A percentile compares a stretch with the other conserved stretches of the same genome.
Conservation (phyloP, 306 rosid species). For the Ormosia emarginata region DNA sequence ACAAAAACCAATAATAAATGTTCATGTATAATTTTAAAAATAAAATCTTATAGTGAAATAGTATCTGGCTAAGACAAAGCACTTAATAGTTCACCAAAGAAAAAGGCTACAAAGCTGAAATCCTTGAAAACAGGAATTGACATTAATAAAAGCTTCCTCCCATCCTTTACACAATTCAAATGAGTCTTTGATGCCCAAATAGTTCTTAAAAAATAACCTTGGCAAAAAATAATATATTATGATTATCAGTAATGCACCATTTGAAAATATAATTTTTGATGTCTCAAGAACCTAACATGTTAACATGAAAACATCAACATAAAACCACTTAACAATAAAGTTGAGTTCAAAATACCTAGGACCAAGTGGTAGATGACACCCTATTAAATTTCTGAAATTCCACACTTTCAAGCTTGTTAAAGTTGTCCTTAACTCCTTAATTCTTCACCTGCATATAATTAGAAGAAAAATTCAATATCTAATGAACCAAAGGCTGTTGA, state of each 20-base stretch:
- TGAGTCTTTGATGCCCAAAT: not conserved
- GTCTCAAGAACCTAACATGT: constrained; percentile 92
- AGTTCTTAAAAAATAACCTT: not conserved
- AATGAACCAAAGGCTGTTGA: too few species aligned
- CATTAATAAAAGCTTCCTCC: not conserved
- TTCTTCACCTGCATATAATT: too few species aligned
- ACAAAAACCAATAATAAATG: constrained; percentile 2
- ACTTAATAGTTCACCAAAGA: not conserved
- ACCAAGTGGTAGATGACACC: too few species aligned
- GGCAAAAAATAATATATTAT: not conserved
- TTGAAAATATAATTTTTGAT: too few species aligned
- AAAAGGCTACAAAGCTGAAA: not conserved
- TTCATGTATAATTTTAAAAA: not conserved
- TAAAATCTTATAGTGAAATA: not conserved
- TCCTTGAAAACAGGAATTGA: not conserved
- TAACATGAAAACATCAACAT: constrained; percentile 26
- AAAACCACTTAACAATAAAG: constrained; percentile 11
- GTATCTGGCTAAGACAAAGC: not conserved
- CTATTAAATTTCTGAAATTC: too few species aligned
- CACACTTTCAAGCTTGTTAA: too few species aligned
- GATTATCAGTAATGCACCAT: not conserved
- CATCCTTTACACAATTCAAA: not conserved
- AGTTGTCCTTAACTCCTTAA: too few species aligned
- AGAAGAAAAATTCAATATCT: too few species aligned
- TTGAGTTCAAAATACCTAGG: constrained; percentile 8